Evolutionary conservation across 1,139 yeast species (phyloP).

Genomic region (Candida frijolesensis): DNA sequence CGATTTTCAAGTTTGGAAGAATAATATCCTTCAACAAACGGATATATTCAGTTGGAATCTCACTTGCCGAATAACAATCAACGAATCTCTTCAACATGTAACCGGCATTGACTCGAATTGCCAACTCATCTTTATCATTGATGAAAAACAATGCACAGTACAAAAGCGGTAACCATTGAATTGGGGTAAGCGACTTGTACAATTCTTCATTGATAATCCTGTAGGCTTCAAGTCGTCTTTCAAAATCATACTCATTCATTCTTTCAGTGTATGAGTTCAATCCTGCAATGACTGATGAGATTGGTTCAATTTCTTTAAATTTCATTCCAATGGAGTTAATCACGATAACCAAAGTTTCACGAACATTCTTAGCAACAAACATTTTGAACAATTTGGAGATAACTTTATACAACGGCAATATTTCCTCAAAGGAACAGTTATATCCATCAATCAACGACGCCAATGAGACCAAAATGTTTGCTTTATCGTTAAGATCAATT

Average conservation of each 20-base stretch:
- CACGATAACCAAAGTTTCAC: conserved; percentile 62
- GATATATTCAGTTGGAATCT: conserved; percentile 35
- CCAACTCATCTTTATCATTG: conserved; percentile 77
- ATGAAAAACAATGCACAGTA: conserved; percentile 70
- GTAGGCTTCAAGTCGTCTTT: conserved; percentile 69
- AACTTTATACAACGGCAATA: conserved; percentile 55
- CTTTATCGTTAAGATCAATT: conserved; percentile 56
- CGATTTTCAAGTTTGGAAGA: conserved; percentile 67
- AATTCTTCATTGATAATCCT: conserved; percentile 60
- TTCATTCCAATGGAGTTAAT: conserved; percentile 61
- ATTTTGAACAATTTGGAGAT: conserved; percentile 62
- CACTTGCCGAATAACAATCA: conserved; percentile 52
- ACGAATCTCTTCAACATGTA: conserved; percentile 65
- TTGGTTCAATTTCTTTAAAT: conserved; percentile 44
- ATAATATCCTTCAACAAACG: conserved; percentile 55
- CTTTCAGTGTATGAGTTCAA: conserved; percentile 73
- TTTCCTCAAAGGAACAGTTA: conserved; percentile 55
- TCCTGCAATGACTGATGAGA: conserved; percentile 56
- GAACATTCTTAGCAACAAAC: conserved; percentile 59
- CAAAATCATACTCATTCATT: conserved; percentile 79
- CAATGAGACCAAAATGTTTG: conserved; percentile 61
- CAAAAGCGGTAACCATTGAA: conserved; percentile 82
- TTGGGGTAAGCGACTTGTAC: conserved; percentile 44
- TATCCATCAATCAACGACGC: conserved; percentile 54
- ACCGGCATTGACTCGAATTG: conserved; percentile 79